Evolutionary conservation across 495 filamentous ascomycete genomes (phyloP), one percentile per base, ranked within the genome.

Genomic region (Lepraria neglecta): DNA sequence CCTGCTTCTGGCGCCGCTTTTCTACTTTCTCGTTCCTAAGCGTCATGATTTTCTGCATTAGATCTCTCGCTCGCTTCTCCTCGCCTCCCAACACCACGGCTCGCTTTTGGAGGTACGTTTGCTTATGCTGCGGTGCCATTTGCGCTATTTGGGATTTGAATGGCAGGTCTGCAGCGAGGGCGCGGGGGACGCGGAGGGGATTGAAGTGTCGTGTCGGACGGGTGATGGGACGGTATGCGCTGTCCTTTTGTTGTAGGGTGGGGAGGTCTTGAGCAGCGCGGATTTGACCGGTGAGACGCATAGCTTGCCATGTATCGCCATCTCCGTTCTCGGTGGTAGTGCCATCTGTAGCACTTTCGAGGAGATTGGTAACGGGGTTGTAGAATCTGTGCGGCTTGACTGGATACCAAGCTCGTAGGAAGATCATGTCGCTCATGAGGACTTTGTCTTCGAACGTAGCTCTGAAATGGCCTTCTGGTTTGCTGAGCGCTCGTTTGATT

Each of bases 391-490:
- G 89, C 9, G 92, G 94, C 66, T 89, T 90, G 72, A 97, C 85
- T 7, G 94, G 90, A 74, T 95, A 97, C 94, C 94, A 98, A 3
- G 95, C 92, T 12, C 92, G 80, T 40, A 98, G 74, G 77, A 98
- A 97, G 48, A 96, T 88, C 65, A 98, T 92, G 68, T 98, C 94
- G 71, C 84, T 88, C 84, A 96, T 94, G 15, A 98, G 78, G 51
- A 97, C 87, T 77, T 97, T 98, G 76, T 98, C 94, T 72, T 98
- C 94, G 65, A 98, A 98, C 0, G 92, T 96, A 15, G 94, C 94
- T 68, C 94, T 84, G 80, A 92, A 96, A 76, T 90, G 86, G 15
- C 94, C 94, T 50, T 98, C 95, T 2, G 92, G 92, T 64, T 95
- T 95, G 71, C 83, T 82, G 3, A 97, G 77, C 0, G 92, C 92